Percentiles rank a stretch among this genome's conserved stretches.
Evolutionary conservation across 441 rosid species (phyloP).

Genomic region (Gossypium davidsonii): DNA sequence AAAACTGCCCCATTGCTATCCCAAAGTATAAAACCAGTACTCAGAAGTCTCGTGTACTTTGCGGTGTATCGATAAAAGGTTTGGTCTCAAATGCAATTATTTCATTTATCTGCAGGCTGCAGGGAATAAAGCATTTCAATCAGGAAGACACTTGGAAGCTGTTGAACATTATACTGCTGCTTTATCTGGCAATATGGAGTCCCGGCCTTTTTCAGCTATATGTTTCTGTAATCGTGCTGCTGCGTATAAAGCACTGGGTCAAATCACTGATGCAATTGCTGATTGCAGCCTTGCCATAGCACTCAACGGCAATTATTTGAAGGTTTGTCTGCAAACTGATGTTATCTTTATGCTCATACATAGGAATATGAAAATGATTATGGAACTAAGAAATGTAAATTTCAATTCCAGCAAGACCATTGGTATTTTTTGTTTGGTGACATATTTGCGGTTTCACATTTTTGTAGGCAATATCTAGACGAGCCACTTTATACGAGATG

Average conservation of each 20-base stretch:
- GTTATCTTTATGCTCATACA: background rate
- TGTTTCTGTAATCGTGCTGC: slow-evolving; percentile 98
- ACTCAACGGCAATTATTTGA: slow-evolving; percentile 71
- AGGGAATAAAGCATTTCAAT: slow-evolving; percentile 91
- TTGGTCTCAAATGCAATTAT: slow-evolving; percentile 4
- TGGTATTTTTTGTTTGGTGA: background rate
- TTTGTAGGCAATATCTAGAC: slow-evolving; percentile 80
- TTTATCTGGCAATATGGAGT: slow-evolving; percentile 67
- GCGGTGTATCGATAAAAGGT: background rate
- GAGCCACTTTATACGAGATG: slow-evolving; percentile 75
- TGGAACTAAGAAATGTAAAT: background rate
- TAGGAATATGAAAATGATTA: background rate
- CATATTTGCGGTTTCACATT: slow-evolving; percentile 7
- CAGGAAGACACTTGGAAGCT: slow-evolving; percentile 84
- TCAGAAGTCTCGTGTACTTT: background rate
- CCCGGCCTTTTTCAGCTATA: slow-evolving; percentile 83
- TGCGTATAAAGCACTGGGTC: slow-evolving; percentile 74
- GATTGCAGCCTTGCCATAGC: slow-evolving; percentile 97
- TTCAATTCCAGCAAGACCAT: background rate
- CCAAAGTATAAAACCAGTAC: background rate
- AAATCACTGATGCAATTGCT: slow-evolving; percentile 81
- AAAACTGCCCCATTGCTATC: background rate
- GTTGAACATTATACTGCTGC: slow-evolving; percentile 85
- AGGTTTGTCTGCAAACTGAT: slow-evolving; percentile 43
- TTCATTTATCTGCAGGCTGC: slow-evolving; percentile 42